Evolutionary conservation across 2,329 filamentous ascomycete species (phyloP).

Genomic region (Pezicula rhizophila): DNA sequence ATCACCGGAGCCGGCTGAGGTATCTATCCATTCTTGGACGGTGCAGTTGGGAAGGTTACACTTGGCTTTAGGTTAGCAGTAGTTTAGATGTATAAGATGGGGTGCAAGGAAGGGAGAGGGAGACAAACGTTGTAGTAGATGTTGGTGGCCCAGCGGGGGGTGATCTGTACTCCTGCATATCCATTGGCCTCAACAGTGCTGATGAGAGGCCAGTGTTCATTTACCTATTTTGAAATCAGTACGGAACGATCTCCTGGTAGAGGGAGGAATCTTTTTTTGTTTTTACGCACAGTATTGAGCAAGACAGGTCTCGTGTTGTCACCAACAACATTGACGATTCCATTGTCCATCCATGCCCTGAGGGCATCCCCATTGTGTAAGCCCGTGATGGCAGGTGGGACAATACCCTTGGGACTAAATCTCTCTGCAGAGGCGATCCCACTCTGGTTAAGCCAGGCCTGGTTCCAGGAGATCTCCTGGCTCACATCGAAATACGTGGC

Average conservation of each 20-base stretch:
- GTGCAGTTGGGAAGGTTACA: conserved; percentile 53
- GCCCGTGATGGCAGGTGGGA: conserved; percentile 58
- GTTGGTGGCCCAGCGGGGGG: conserved; percentile 54
- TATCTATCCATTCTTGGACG: conserved; percentile 53
- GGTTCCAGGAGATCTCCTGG: conserved; percentile 55
- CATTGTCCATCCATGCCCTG: conserved; percentile 51
- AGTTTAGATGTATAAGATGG: too few relatives aligned
- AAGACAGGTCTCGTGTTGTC: conserved; percentile 54
- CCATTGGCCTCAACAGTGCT: conserved; percentile 46
- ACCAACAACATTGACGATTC: conserved; percentile 55
- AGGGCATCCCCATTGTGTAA: conserved; percentile 59
- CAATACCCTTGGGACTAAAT: conserved; percentile 49
- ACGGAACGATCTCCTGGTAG: conserved; percentile 29
- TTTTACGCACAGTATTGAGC: conserved; percentile 43
- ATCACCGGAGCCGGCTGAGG: conserved; percentile 46
- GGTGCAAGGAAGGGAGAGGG: too few relatives aligned
- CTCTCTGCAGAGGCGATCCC: conserved; percentile 39
- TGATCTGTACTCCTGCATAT: conserved; percentile 48
- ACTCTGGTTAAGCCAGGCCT: conserved; percentile 49
- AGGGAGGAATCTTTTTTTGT: conserved; percentile 50
- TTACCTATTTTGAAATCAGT: conserved; percentile 14
- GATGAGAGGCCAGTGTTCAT: conserved; percentile 47
- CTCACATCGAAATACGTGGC: conserved; percentile 50
- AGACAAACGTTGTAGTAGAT: conserved; percentile 54
- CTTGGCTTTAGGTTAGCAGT: conserved; percentile 28